A percentile compares a stretch with the other conserved stretches of the same genome.
These are phyloP conservation scores for Tinospora cordifolia DNA, from an alignment of 164 flowering plant genomes.

Conservation along the genomic window DNA sequence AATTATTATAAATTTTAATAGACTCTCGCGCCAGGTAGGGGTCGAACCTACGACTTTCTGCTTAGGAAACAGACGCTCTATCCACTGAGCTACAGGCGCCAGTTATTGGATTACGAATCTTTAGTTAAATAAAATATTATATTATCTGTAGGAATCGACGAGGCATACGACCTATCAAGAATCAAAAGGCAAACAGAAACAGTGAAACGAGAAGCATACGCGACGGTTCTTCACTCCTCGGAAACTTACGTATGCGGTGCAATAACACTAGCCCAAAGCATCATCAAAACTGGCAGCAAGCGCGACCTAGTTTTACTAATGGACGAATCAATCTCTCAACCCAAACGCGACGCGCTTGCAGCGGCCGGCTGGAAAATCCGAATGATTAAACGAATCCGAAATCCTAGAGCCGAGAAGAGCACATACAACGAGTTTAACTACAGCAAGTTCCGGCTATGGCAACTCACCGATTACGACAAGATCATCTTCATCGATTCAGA, in stretches of 20 bases:
- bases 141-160: conserved; percentile 31
- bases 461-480: conserved; percentile 75
- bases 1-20: background rate
- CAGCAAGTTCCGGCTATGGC: conserved; percentile 92
- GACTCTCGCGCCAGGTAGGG: conserved; percentile 52
- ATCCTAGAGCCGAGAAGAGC: conserved; percentile 61
- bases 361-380: conserved; percentile 82
- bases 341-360: conserved; percentile 47
- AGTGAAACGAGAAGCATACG: conserved; percentile 66
- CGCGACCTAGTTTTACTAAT: conserved; percentile 78
- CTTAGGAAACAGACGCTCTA: conserved; percentile 99
- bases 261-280: conserved; percentile 73
- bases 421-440: conserved; percentile 93
- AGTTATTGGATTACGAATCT: too few species aligned
- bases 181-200: conserved; percentile 18
- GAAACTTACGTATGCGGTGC: conserved; percentile 91
- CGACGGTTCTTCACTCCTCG: conserved; percentile 83
- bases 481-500: conserved; percentile 88
- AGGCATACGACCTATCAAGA: conserved; percentile 45
- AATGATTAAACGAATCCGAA: conserved; percentile 64
- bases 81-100: conserved; percentile 99
- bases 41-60: conserved; percentile 97
- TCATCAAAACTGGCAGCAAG: conserved; percentile 53
- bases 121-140: background rate
- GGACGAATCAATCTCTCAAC: conserved; percentile 60